Percentiles rank a stretch among this genome's conserved stretches.
phyloP scores from a whole-genome alignment of 2,329 filamentous ascomycete genomes.

The Aspergillus bombycis region DNA sequence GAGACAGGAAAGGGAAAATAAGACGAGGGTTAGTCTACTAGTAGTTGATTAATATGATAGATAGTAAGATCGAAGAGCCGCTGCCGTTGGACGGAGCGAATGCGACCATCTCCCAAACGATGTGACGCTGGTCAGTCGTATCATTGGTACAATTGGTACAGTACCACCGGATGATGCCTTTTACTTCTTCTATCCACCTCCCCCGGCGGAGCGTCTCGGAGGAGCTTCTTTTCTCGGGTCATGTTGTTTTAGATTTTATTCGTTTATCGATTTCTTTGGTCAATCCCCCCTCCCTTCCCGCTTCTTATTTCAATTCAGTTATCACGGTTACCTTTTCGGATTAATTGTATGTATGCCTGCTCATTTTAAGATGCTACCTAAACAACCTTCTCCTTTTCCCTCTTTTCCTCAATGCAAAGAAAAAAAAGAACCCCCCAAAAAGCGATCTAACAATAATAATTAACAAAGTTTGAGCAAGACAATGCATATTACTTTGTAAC shows the following conservation, averaged over 20 bases:
- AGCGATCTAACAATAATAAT: not conserved
- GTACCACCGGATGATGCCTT: slow-evolving; percentile 6
- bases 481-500: not conserved
- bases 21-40: slow-evolving; percentile 5
- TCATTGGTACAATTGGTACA: slow-evolving; percentile 2
- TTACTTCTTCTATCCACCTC: slow-evolving; percentile 5
- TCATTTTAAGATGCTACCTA: not conserved
- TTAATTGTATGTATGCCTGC: not conserved
- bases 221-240: not conserved
- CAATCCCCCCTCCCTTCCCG: not conserved
- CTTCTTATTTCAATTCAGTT: not conserved
- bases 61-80: slow-evolving; percentile 11
- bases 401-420: not conserved
- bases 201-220: slow-evolving; percentile 4
- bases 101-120: slow-evolving; percentile 41
- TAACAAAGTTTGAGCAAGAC: not conserved
- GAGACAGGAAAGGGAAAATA: slow-evolving; percentile 3
- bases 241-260: not conserved
- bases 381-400: not conserved
- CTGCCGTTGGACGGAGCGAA: slow-evolving; percentile 23
- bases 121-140: slow-evolving; percentile 35
- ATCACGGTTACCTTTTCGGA: not conserved
- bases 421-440: not conserved
- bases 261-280: not conserved
- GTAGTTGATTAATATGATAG: not conserved